Evolutionary conservation across 1,139 yeast genomes (phyloP), one percentile per base, ranked within the genome.

Genomic region (Saccharomyces pastorianus): DNA sequence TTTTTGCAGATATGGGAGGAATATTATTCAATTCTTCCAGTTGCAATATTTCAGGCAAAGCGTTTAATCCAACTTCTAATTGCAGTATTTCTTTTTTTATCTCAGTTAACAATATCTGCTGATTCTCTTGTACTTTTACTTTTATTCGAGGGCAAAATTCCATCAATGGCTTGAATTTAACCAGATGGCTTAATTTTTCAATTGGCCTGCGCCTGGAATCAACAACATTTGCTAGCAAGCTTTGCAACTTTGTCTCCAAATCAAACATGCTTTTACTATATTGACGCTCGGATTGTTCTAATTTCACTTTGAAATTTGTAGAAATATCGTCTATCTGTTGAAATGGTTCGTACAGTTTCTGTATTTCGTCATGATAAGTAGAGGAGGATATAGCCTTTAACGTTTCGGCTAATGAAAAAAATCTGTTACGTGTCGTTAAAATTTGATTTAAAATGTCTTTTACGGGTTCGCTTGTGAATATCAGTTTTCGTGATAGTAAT

Each of bases 71-170:
- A 38, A 2, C 11, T 62, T 64, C 28, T 69, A 56, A 58, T 76
- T 74, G 51, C 73, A 73, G 4, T 62, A 65, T 54, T 51, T 82
- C 85, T 0, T 60, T 53, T 57, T 79, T 80, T 13, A 81, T 78
- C 47, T 76, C 73, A 4, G 67, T 70, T 9, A 82, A 65, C 6
- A 83, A 66, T 48, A 75, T 75, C 1, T 76, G 68, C 57, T 82
- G 86, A 60, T 79, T 78, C 54, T 81, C 84, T 56, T 78, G 81
- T 42, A 83, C 71, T 0, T 84, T 81, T 17, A 76, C 75, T 52
- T 83, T 71, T 26, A 83, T 73, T 29, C 78, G 70, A 0, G 84
- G 82, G 23, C 84, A 72, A 13, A 23, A 47, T 1, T 69, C 71
- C 47, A 82, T 67, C 23, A 83, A 61, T 6, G 78, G 73, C 46